Percentiles rank a stretch among this genome's conserved stretches.
phyloP scores from a whole-genome alignment of 1,284 basidiomycete species.

The Gymnopus androsaceus region DNA sequence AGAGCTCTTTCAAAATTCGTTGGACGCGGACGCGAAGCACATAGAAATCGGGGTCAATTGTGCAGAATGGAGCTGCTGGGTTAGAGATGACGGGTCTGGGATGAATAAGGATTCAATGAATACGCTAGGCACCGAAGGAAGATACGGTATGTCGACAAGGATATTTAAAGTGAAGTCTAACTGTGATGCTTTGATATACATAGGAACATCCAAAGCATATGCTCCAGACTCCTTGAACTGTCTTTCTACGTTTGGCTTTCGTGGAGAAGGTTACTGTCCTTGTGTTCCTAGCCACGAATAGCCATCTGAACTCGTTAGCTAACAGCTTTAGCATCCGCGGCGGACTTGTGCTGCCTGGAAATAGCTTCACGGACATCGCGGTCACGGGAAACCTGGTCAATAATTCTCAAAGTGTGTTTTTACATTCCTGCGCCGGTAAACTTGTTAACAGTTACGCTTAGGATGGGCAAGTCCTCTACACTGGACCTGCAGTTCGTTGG shows the following conservation, averaged over 20 bases:
- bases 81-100: conserved; percentile 81
- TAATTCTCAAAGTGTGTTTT: conserved; percentile 71
- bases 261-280: conserved; percentile 75
- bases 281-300: not conserved
- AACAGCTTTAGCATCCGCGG: conserved; percentile 80
- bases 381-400: conserved; percentile 64
- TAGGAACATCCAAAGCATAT: conserved; percentile 77
- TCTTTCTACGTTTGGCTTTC: conserved; percentile 78
- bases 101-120: conserved; percentile 63
- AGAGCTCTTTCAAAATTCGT: conserved; percentile 84
- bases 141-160: conserved; percentile 60
- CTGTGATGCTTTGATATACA: not conserved
- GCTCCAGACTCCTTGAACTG: conserved; percentile 47
- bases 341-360: conserved; percentile 73
- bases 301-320: too few species aligned
- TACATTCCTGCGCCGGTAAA: conserved; percentile 6
- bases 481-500: conserved; percentile 74
- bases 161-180: not conserved
- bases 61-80: conserved; percentile 77
- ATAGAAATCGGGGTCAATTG: conserved; percentile 69
- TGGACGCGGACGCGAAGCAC: conserved; percentile 66
- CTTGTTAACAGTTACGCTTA: conserved; percentile 29
- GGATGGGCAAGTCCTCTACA: conserved; percentile 69
- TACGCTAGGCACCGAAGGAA: conserved; percentile 51
- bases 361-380: conserved; percentile 69